Evolutionary conservation across 2,329 filamentous ascomycete species (phyloP).

Genomic region (Talaromyces verruculosus): DNA sequence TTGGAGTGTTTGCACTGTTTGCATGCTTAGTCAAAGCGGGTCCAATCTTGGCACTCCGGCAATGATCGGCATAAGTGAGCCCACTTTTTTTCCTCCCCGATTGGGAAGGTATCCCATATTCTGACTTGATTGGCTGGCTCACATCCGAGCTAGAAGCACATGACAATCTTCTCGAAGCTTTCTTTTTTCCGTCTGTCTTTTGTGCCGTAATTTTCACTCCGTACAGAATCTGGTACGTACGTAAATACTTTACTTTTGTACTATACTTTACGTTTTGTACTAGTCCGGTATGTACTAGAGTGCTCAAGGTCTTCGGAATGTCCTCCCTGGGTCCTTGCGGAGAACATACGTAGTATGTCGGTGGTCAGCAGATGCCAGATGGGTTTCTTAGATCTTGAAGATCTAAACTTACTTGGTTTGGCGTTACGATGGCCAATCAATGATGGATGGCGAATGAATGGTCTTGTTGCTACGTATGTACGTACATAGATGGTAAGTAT

Average conservation of each 20-base stretch:
- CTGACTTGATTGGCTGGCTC: not conserved
- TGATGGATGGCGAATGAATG: not conserved
- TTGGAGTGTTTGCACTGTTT: conserved; percentile 17
- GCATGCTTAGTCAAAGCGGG: not conserved
- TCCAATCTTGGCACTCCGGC: not conserved
- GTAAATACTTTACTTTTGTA: not conserved
- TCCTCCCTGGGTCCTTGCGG: not conserved
- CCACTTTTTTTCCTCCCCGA: not conserved
- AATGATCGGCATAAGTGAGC: not conserved
- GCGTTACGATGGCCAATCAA: not conserved
- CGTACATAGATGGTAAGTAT: not conserved
- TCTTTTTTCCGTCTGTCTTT: not conserved
- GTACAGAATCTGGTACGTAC: not conserved
- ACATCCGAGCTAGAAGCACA: conserved; percentile 20
- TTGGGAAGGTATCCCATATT: conserved; percentile 1
- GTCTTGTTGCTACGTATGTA: not conserved
- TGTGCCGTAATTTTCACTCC: not conserved
- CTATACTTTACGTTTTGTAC: not conserved
- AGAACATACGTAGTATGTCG: not conserved
- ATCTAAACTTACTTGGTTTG: conserved; percentile 3
- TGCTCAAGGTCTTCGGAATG: not conserved
- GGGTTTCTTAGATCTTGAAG: not conserved
- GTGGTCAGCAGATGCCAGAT: conserved; percentile 2
- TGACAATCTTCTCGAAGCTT: conserved; percentile 20
- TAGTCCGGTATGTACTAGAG: not conserved